Evolutionary conservation across 176 grass and related monocot genomes (phyloP), one percentile per base, ranked within the genome.

Genomic region (Pharus latifolius): DNA sequence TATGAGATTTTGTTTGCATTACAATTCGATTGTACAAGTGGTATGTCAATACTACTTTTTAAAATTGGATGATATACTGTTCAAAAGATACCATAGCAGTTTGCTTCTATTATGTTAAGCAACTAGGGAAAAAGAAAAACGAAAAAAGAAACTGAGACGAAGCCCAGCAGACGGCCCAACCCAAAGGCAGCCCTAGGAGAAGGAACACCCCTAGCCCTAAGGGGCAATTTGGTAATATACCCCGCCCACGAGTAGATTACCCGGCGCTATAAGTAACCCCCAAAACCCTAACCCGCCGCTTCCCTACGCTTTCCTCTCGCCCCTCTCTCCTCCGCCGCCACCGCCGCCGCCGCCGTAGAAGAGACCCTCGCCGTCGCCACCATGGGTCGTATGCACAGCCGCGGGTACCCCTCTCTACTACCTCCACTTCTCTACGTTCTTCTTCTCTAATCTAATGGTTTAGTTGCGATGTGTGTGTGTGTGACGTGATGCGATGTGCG

Each of bases 341-440:
- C 51, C 26, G 69, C 80, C 17, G 54, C 56, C 45, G 75, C 30
- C 70, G 29, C 73, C 64, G 15, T 69, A 54, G 23, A 76, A 56
- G 76, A 38, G 27, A 33, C 38, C 69, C 55, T 7, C 70, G 30
- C 60, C 73, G 41, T 45, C 73, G 65, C 64, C 60, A 27, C 81
- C 84, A 96, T 96, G 91, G 91, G 91, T 52, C 91, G 91, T 46
- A 96, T 96, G 91, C 91, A 96, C 77, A 96, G 91, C 76, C 77
- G 77, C 63, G 87, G 91, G 87, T 89, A 85, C 73, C 2, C 11
- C n/a, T n/a, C 33, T 69, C 43, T 17, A 3, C 2, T 3, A 6
- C 14, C 17, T 14, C 10, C 0, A 0, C 11, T 14, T 3, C 4
- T 12, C n/a, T 10, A 3, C 5, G 8, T 1, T 6, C 30, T 3